Base-by-base conservation (phyloP, 805 yeast genomes). In the Maudiozyma barnettii region DNA sequence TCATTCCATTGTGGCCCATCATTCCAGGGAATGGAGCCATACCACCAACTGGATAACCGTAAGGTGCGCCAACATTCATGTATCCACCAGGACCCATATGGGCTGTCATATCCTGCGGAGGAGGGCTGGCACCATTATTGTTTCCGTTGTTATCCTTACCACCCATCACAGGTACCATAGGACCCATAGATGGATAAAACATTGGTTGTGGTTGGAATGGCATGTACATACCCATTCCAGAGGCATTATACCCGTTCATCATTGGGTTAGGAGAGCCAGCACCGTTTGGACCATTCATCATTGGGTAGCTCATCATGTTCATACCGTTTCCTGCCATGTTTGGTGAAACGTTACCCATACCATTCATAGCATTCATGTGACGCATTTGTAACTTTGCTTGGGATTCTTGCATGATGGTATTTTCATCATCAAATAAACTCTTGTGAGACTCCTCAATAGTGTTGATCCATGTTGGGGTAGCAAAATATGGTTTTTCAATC, bases 401-500 rank as follows among this genome's bases (percentile, higher is more conserved):
- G 16, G 65, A 55, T 39, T 54, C 54, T 46, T 60, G 64, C 33
- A 57, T 51, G 9, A 61, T 57, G n/a, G 59, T 51, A 26, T 55
- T 51, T 46, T 60, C 61, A 47, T 70, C 70, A 2, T 81, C 76
- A 64, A 80, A 79, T 37, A 76, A 61, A 16, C 69, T 64, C 47
- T 71, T 74, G 63, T 78, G 78, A 1, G 82, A 71, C 48, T 76
- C 79, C 40, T 78, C 84, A 21, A 75, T 64, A 2, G 80, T 78
- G 43, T 74, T 67, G 20, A 73, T 71, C 95, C 95, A 85, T 0
- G 90, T 82, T 45, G 95, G 95, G 9, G 86, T 81, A 0, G 91
- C 82, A 38, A 72, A 71, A 61, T 76, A 86, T 6, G 93, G 80
- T 55, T 71, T 78, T 54, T 81, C 89, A 50, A 81, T 69, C 20